A percentile compares a stretch with the other conserved stretches of the same genome.
Conservation (phyloP, 192 early-diverging fungal genomes). For the Umbelopsis sp. region DNA sequence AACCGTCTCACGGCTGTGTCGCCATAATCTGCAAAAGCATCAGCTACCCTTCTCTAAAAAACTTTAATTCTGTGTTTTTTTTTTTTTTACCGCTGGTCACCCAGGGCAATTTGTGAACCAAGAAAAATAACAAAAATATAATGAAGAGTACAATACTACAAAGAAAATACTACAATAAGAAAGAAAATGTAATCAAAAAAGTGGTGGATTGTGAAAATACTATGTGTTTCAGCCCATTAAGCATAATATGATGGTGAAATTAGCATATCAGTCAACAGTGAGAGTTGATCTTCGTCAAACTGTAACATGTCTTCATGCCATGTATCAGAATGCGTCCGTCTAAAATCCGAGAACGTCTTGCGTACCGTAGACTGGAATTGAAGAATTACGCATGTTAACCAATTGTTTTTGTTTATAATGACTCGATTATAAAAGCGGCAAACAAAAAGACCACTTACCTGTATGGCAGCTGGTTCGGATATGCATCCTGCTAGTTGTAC, state of each 20-base stretch:
- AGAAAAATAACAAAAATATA: background rate
- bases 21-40: background rate
- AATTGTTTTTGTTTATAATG: background rate
- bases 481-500: constrained; percentile 76
- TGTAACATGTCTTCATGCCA: constrained; percentile 87
- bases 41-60: background rate
- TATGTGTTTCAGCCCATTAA: constrained; percentile 34
- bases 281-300: constrained; percentile 79
- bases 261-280: constrained; percentile 85
- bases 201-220: no score
- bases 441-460: constrained; percentile 41
- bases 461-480: constrained; percentile 84
- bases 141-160: no score
- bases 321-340: constrained; percentile 92
- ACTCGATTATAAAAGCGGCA: background rate
- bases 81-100: no score
- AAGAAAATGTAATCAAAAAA: no score
- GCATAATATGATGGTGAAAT: constrained; percentile 87
- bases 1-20: background rate
- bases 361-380: constrained; percentile 69
- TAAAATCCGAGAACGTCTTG: constrained; percentile 90
- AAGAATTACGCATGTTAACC: background rate
- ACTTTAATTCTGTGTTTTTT: background rate
- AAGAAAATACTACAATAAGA: no score
- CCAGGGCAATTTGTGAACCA: background rate